These are phyloP conservation scores for Polyplosphaeria fusca DNA, from an alignment of 495 filamentous ascomycete species.

Conservation along the genomic window DNA sequence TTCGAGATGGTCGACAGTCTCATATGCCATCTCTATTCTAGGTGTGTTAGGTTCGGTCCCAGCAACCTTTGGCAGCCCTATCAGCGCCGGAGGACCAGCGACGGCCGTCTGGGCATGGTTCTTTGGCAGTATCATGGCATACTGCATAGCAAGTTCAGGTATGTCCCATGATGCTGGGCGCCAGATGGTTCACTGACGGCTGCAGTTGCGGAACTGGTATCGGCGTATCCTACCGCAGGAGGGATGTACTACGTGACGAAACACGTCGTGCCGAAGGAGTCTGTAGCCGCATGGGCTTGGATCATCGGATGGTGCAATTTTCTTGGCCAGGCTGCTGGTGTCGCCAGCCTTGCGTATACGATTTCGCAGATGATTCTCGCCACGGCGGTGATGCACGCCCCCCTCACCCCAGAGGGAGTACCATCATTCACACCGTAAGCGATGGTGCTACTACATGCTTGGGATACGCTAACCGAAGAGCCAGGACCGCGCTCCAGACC, in stretches of 20 bases:
- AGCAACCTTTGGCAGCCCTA: constrained; percentile 62
- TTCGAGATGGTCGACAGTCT: constrained; percentile 70
- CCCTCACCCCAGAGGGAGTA: constrained; percentile 41
- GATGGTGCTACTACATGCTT: constrained; percentile 21
- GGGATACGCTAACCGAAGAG: constrained; percentile 3
- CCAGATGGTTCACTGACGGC: constrained; percentile 7
- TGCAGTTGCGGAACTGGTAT: constrained; percentile 52
- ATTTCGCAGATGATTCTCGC: constrained; percentile 66
- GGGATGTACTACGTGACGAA: constrained; percentile 52
- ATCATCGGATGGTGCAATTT: constrained; percentile 66
- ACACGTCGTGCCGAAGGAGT: constrained; percentile 44
- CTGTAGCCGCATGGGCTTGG: constrained; percentile 50
- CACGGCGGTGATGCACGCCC: constrained; percentile 59
- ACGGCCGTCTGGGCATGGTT: constrained; percentile 73
- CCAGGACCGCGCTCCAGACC: constrained; percentile 59
- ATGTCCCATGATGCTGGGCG: constrained; percentile 3
- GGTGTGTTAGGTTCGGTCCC: constrained; percentile 69
- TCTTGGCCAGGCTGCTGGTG: constrained; percentile 61
- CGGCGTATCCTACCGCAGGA: constrained; percentile 52
- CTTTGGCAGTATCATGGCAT: constrained; percentile 64
- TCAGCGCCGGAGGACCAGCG: constrained; percentile 65
- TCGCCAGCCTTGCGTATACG: constrained; percentile 65
- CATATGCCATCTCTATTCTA: constrained; percentile 70
- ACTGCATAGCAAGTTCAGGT: constrained; percentile 64
- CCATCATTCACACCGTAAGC: constrained; percentile 48